Conservation (phyloP, 176 grass and related monocot genomes). For the Tuctoria greenei region DNA sequence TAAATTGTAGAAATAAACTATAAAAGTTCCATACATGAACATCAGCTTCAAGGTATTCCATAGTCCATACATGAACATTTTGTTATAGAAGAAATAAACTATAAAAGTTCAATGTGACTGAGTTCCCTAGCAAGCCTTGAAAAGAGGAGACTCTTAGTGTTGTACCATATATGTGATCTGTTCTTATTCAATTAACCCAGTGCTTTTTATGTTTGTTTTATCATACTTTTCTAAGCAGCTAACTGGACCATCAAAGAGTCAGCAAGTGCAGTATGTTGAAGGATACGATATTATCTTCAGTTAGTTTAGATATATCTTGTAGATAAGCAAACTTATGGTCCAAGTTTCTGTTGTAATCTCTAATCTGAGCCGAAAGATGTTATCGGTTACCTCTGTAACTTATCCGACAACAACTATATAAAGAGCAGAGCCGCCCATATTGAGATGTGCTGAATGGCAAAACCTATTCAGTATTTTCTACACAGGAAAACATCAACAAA, state of each 20-base stretch:
- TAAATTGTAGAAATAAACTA: no score
- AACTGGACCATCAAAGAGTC: slow-evolving; percentile 13
- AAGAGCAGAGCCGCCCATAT: no score
- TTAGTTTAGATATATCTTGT: no score
- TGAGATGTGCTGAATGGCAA: no score
- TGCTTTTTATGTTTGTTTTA: background rate
- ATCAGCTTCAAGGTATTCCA: background rate
- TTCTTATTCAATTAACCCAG: background rate
- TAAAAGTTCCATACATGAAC: no score
- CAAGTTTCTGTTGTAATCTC: no score
- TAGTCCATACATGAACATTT: background rate
- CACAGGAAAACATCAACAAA: slow-evolving; percentile 11
- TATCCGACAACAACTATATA: no score
- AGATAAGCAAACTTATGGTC: no score
- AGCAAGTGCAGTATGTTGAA: background rate
- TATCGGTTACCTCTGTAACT: no score
- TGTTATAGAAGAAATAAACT: background rate
- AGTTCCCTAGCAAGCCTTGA: background rate
- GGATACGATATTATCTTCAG: no score
- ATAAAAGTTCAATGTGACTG: background rate
- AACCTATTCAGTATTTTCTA: no score
- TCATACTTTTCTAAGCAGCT: slow-evolving; percentile 7
- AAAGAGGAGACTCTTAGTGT: background rate
- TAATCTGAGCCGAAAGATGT: no score
- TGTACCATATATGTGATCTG: slow-evolving; percentile 13